Conservation (phyloP, 805 yeast genomes). For the Kluyveromyces siamensis region DNA sequence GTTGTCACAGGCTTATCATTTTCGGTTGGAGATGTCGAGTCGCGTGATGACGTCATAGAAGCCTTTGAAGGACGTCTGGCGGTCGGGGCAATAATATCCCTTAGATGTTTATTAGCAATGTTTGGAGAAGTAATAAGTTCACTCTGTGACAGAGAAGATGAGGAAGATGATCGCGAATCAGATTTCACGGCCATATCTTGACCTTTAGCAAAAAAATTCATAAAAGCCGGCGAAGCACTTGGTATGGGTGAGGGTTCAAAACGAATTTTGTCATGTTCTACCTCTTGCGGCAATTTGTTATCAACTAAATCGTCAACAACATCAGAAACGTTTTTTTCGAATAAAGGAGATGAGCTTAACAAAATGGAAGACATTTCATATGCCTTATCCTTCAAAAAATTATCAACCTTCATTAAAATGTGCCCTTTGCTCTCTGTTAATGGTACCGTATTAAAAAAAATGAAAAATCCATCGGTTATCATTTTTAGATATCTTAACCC, state of each 20-base stretch:
- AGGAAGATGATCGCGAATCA: conserved; percentile 2
- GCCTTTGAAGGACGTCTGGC: conserved; percentile 6
- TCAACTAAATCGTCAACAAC: conserved; percentile 20
- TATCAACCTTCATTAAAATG: conserved; percentile 22
- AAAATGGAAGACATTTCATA: conserved; percentile 20
- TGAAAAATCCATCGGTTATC: conserved; percentile 31
- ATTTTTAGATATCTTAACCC: conserved; percentile 23
- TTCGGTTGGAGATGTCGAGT: neutral
- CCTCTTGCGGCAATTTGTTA: conserved; percentile 13
- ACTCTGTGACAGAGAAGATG: conserved; percentile 6
- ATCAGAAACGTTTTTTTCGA: conserved; percentile 19
- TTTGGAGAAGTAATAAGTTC: conserved; percentile 1
- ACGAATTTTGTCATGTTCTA: neutral
- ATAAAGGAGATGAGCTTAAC: conserved; percentile 14
- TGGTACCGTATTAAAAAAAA: conserved; percentile 26
- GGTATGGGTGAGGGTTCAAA: conserved; percentile 1
- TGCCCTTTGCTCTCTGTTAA: conserved; percentile 16
- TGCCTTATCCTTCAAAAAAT: conserved; percentile 26
- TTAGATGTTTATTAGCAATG: neutral
- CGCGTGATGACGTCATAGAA: neutral
- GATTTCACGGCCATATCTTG: conserved; percentile 1
- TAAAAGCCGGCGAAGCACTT: neutral
- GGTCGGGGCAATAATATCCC: conserved; percentile 6
- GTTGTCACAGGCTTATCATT: neutral
- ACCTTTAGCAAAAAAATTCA: neutral